Evolutionary conservation across 352 stramenopile genomes (phyloP).

Genomic region (Elongisporangium undulatum): DNA sequence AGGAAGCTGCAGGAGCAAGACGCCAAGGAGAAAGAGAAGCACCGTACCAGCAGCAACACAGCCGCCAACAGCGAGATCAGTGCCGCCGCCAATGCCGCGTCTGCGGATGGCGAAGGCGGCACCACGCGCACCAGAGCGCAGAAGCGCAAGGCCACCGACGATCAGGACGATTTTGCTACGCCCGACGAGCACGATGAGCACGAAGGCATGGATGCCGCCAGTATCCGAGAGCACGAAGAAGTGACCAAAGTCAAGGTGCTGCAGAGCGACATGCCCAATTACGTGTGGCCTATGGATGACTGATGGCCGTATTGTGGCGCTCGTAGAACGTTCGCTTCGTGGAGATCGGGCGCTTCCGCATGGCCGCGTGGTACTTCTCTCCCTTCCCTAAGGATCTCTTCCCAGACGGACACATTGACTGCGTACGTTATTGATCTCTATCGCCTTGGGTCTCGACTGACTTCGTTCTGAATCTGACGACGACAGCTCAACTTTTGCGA

Average conservation of each 20-base stretch:
- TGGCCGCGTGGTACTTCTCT: conserved; percentile 97
- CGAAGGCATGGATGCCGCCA: conserved; percentile 97
- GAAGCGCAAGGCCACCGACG: conserved; percentile 69
- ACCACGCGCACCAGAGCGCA: conserved; percentile 53
- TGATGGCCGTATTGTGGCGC: conserved; percentile 8
- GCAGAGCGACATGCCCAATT: conserved; percentile 1
- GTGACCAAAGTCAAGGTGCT: conserved; percentile 94
- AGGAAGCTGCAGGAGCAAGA: conserved; percentile 73
- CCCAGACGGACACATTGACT: conserved; percentile 77
- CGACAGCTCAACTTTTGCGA: conserved; percentile 87
- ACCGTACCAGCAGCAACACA: conserved; percentile 22
- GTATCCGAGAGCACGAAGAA: conserved; percentile 97
- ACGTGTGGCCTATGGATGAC: too few relatives aligned
- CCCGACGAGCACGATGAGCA: conserved; percentile 95
- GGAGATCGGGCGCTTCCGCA: conserved; percentile 91
- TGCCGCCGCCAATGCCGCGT: neutral
- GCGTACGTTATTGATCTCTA: conserved; percentile 36
- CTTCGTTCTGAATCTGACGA: neutral
- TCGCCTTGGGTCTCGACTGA: neutral
- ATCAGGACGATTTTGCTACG: conserved; percentile 79
- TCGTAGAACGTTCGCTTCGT: conserved; percentile 94
- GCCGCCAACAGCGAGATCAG: conserved; percentile 3
- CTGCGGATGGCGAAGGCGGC: conserved; percentile 18
- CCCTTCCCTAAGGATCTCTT: conserved; percentile 96
- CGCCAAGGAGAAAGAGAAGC: conserved; percentile 66